Evolutionary conservation across 2,329 filamentous ascomycete species (phyloP), one percentile per base, ranked within the genome.

Genomic region (Sporothrix mexicana): DNA sequence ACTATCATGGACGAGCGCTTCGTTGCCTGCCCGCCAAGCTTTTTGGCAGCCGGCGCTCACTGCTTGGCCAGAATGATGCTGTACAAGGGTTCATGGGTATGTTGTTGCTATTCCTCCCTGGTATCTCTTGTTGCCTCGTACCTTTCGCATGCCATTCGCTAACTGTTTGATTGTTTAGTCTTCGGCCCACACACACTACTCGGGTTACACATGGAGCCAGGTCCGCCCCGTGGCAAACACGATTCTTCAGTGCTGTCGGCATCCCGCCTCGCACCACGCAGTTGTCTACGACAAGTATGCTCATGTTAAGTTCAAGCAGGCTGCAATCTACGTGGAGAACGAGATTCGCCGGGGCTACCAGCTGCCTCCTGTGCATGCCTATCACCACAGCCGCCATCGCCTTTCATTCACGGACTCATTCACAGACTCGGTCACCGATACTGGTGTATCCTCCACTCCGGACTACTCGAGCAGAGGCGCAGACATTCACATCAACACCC

Each of bases 1-100:
- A 97, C 94, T 51, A 91, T 98, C 80, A 98, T 98, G 94, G 96
- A 99, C 80, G 95, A 98, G 85, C 92, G 95, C 23, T 98, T 99
- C 79, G 94, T 99, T 49, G 93, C 93, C 36, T 94, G 92, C 77
- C 92, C 93, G 45, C 93, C 95, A 1, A 98, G 95, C 86, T 98
- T 93, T 80, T 84, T 95, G 70, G 93, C 96, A 72, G 96, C 96
- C 20, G 95, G 93, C 41, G 93, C 96, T 30, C 96, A 99, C 81
- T 98, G 95, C 80, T 85, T 99, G 69, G 93, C 96, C 55, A 92
- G 95, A 73, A 82, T 95, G 79, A 93, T 99, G 86, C 85, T 99
- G 73, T 90, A 90, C 80, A 98, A 97, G 85, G 96, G 96, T 75
- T 90, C 92, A 76, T 99, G 96, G 96, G 94, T 97, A 90, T 45